A percentile compares a stretch with the other conserved stretches of the same genome.
Conservation (phyloP, 345 rosid species). For the Pugionium cornutum region DNA sequence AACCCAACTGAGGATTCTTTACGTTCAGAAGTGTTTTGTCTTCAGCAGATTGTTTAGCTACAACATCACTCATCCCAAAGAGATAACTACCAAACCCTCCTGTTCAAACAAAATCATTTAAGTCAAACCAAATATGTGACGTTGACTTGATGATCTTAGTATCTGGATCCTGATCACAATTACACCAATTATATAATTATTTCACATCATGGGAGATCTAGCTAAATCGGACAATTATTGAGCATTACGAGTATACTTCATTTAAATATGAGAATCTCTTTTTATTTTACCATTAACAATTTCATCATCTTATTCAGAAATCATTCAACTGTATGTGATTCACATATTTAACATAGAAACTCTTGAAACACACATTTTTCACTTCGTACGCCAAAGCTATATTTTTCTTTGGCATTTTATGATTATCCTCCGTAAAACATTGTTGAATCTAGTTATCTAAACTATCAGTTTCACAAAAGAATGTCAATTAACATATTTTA, state of each 20-base stretch:
- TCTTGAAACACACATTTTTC: neutral
- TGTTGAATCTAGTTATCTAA: neutral
- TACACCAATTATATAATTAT: neutral
- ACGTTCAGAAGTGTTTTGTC: slow-evolving; percentile 54
- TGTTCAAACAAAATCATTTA: slow-evolving; percentile 25
- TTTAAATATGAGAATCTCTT: too few relatives aligned
- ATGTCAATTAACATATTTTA: too few relatives aligned
- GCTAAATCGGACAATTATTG: too few relatives aligned
- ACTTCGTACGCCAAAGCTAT: neutral
- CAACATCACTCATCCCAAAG: slow-evolving; percentile 54
- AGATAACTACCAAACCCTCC: slow-evolving; percentile 73
- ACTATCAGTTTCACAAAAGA: too few relatives aligned
- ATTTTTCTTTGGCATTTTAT: neutral
- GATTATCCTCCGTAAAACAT: neutral
- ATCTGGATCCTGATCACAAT: neutral
- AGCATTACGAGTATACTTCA: too few relatives aligned
- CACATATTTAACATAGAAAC: neutral
- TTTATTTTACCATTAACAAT: too few relatives aligned
- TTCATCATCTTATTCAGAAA: too few relatives aligned
- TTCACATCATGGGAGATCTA: neutral
- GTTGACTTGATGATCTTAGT: slow-evolving; percentile 3
- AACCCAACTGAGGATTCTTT: slow-evolving; percentile 55
- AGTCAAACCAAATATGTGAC: slow-evolving; percentile 11
- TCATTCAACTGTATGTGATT: too few relatives aligned
- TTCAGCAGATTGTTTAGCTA: slow-evolving; percentile 50